These are phyloP conservation scores for Bocquillonia castaneifolia DNA, from an alignment of 441 rosid species.

Conservation along the genomic window DNA sequence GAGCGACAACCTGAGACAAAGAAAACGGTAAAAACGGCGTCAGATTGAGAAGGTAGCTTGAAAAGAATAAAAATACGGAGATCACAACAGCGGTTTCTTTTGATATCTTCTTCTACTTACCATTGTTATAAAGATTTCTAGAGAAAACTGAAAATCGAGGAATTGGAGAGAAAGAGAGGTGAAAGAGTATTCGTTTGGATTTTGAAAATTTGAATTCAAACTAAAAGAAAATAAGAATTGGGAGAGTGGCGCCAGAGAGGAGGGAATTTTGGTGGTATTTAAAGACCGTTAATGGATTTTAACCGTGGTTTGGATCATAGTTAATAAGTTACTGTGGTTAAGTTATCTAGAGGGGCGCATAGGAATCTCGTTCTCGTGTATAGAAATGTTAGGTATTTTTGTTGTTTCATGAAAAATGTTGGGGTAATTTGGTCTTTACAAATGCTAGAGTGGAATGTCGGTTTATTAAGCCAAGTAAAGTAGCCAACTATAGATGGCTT, in stretches of 20 bases:
- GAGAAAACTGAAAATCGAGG: slow-evolving; percentile 10
- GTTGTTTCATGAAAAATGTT: background rate
- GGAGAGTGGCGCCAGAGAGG: slow-evolving; percentile 27
- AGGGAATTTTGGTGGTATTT: background rate
- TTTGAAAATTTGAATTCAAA: slow-evolving; percentile 33
- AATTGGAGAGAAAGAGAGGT: slow-evolving; percentile 8
- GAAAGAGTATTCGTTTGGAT: slow-evolving; percentile 11
- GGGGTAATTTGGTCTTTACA: background rate
- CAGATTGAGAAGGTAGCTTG: slow-evolving; percentile 1
- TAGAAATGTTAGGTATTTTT: background rate
- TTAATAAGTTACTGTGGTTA: slow-evolving; percentile 10
- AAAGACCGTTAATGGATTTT: slow-evolving; percentile 16
- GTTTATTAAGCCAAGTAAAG: no score
- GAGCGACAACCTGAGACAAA: slow-evolving; percentile 60
- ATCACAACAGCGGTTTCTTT: background rate
- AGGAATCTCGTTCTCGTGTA: no score
- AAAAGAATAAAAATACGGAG: slow-evolving; percentile 12
- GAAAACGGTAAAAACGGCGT: background rate
- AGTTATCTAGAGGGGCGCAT: no score
- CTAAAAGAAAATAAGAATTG: background rate
- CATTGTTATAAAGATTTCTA: slow-evolving; percentile 35
- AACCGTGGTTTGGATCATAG: slow-evolving; percentile 25
- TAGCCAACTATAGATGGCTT: no score
- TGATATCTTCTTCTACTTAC: slow-evolving; percentile 41
- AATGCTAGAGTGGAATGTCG: no score